phyloP scores from a whole-genome alignment of 805 yeast species.

The Yamadazyma laniorum region DNA sequence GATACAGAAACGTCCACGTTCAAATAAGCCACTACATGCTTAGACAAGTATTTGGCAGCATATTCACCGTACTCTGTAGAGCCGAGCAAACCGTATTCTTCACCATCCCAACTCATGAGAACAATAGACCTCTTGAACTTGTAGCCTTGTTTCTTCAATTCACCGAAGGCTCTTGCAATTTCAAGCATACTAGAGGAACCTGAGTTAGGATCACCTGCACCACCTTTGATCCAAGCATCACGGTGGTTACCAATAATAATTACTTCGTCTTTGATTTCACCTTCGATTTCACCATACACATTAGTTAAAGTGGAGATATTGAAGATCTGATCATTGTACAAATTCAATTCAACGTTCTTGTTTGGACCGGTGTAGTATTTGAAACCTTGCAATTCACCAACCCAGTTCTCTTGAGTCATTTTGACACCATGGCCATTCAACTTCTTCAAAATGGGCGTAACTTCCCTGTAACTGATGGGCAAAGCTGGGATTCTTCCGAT shows the following conservation, averaged over 20 bases:
- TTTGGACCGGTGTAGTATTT: constrained; percentile 42
- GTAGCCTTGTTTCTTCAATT: constrained; percentile 34
- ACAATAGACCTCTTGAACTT: constrained; percentile 39
- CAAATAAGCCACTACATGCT: constrained; percentile 48
- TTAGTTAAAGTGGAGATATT: constrained; percentile 43
- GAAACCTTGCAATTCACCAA: constrained; percentile 40
- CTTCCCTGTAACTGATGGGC: constrained; percentile 45
- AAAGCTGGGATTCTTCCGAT: constrained; percentile 42
- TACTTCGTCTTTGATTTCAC: constrained; percentile 37
- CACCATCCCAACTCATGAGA: constrained; percentile 43
- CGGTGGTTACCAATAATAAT: constrained; percentile 45
- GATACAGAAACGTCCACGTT: constrained; percentile 52
- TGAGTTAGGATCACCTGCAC: constrained; percentile 47
- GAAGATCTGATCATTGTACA: constrained; percentile 39
- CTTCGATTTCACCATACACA: constrained; percentile 45
- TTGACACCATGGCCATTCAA: constrained; percentile 39
- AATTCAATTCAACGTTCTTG: constrained; percentile 33
- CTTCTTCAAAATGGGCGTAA: constrained; percentile 39
- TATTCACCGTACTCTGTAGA: constrained; percentile 58
- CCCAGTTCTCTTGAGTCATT: constrained; percentile 30
- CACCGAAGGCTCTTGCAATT: constrained; percentile 42
- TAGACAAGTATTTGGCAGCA: constrained; percentile 36
- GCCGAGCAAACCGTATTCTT: constrained; percentile 52
- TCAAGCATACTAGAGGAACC: constrained; percentile 44
- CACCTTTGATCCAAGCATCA: constrained; percentile 49